Evolutionary conservation across 179 eudicot genomes (phyloP).

Genomic region (Camellia oleifera): DNA sequence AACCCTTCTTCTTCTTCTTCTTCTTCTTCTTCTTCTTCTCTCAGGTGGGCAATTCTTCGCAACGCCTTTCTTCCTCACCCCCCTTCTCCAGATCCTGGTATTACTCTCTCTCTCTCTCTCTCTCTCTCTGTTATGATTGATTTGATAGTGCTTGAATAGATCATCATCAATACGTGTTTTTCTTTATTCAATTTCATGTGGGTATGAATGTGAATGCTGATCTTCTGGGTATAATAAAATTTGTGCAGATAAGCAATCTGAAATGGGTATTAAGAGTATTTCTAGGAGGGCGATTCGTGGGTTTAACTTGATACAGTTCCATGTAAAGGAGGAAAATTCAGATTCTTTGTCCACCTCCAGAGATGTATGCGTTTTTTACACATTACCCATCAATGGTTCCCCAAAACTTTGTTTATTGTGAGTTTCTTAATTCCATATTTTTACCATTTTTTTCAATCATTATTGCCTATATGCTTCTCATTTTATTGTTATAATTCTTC

Average conservation of each 20-base stretch:
- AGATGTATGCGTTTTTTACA: conserved; percentile 55
- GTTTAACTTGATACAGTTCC: conserved; percentile 67
- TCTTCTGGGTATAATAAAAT: background rate
- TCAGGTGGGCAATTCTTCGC: conserved; percentile 77
- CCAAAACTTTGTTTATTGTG: conserved; percentile 47
- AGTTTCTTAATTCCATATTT: conserved; percentile 18
- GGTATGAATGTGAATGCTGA: background rate
- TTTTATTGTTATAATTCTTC: background rate
- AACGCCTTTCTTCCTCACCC: conserved; percentile 49
- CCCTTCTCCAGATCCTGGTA: conserved; percentile 27
- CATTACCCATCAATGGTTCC: conserved; percentile 47
- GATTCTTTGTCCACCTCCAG: conserved; percentile 18
- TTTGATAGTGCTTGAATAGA: background rate
- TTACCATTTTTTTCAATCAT: background rate
- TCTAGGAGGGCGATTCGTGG: conserved; percentile 65
- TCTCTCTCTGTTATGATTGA: too few relatives aligned
- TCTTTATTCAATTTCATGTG: background rate
- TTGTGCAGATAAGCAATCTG: conserved; percentile 42
- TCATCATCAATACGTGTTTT: background rate
- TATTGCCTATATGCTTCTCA: too few relatives aligned
- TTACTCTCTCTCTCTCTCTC: too few relatives aligned
- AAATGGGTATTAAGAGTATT: conserved; percentile 33
- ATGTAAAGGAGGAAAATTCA: conserved; percentile 23
- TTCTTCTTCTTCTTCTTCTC: background rate
- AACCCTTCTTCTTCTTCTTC: conserved; percentile 26